Base-by-base conservation (phyloP, 148 eudicot genomes). In the Nepenthes gracilis region DNA sequence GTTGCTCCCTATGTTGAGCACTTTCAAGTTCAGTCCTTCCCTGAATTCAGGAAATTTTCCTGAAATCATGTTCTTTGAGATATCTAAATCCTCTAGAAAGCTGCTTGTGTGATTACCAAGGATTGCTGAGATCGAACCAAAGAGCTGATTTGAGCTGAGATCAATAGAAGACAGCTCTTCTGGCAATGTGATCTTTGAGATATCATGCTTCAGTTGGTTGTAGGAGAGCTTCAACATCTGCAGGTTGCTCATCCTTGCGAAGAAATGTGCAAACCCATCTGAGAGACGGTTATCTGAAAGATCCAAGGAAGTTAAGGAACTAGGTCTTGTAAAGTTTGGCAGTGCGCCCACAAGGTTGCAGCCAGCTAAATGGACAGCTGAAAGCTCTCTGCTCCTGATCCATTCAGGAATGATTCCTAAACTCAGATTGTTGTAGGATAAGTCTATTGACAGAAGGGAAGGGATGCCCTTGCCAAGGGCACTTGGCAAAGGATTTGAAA, bases 341-440 rank as follows among this genome's bases (percentile, higher is more conserved):
- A 90, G 76, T 1, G 80, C 36, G 35, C 88, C 88, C 47, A 12
- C 50, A 5, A 87, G 88, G 59, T 76, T 64, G 49, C 95, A 87
- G 12, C 95, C 85, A 32, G 97, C 97, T 69, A 90, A 67, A 64
- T 79, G 75, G 47, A 84, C 79, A 57, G 77, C 77, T 13, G 97
- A 64, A 10, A 84, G 83, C 66, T 77, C 72, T 71, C 84, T 75
- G 72, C n/a, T 75, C 63, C 71, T 80, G 54, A 90, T 82, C 97
- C 97, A 90, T 15, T 62, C 71, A 9, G 95, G 97, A 13, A 90
- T 65, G 9, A 72, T 62, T 47, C 75, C 84, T 35, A 90, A 68
- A 58, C 69, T 74, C 37, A 87, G 66, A 6, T 61, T 61, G 68
- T 87, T 90, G 72, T 82, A 71, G 3, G 95, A 90, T 36, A 90